Evolutionary conservation across 192 early-diverging fungal genomes (phyloP), one percentile per base, ranked within the genome.

Genomic region (Oehlia diaphana): DNA sequence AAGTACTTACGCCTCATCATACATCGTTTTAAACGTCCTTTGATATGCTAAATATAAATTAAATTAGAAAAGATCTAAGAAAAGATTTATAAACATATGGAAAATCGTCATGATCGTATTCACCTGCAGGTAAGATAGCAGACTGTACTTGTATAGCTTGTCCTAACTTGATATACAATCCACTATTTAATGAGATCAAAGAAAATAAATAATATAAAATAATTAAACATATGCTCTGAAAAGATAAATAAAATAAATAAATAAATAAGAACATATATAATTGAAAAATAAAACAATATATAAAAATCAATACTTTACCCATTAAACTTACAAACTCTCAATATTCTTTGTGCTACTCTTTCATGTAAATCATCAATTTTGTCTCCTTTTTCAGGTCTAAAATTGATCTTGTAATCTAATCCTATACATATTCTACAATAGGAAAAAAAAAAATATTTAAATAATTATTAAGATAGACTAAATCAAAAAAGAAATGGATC

Each of bases 101-200:
- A 42, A 49, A 81, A 42, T 6, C 39, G 6, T 80, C 26, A 73
- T 82, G 81, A 76, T 80, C 73, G 64, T 84, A 65, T 44, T 81
- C 80, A 70, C 82, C 82, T n/a, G 89, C 84, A 4, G 91, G 90
- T 14, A 94, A 84, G 4, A 94, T 82, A 0, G 91, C 85, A 37
- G 90, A 84, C 39, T 92, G 91, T 1, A 92, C 86, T 35, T 90
- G 91, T n/a, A 94, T 91, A 1, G 88, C 90, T 81, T 94, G 93
- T 0, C 93, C 95, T 68, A 85, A 77, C 81, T 98, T 98, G 72
- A 98, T 96, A 81, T 96, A 96, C 28, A 98, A 86, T 0, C 96
- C 95, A 50, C 83, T 84, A 44, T 68, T n/a, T 35, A 72, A n/a
- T 39, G 28, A 71, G 37, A 7, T 14, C 10, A 79, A 82, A n/a